Conservation (phyloP, 768 basidiomycete species). For the Chalciporus sphaerocephalus region DNA sequence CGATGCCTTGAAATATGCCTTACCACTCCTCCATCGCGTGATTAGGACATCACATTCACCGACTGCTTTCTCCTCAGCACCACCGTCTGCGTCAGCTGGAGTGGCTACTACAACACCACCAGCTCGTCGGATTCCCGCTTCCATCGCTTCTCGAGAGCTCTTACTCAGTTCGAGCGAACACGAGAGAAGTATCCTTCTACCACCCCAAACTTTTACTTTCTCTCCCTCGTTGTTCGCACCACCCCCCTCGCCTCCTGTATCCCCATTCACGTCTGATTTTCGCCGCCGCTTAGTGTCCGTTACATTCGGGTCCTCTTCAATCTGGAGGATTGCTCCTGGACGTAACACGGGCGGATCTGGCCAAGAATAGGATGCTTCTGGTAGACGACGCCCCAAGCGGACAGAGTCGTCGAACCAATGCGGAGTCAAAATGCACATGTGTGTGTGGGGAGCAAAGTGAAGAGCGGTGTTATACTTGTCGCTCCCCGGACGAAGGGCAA, state of each 20-base stretch:
- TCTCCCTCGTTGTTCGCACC: conserved; percentile 23
- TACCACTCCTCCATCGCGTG: conserved; percentile 62
- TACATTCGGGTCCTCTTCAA: conserved; percentile 14
- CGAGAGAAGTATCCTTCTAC: conserved; percentile 58
- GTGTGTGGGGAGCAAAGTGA: conserved; percentile 53
- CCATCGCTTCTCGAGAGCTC: conserved; percentile 50
- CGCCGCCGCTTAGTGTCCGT: conserved; percentile 19
- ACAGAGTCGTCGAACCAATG: conserved; percentile 90
- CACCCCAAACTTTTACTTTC: conserved; percentile 52
- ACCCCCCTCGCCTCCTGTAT: conserved; percentile 17
- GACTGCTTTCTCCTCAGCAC: conserved; percentile 33
- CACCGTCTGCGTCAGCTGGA: conserved; percentile 40
- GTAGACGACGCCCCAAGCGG: conserved; percentile 50
- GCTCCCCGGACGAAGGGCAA: conserved; percentile 50
- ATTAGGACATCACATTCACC: conserved; percentile 69
- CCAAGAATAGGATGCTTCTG: conserved; percentile 61
- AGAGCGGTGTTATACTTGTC: conserved; percentile 50
- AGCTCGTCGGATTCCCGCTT: conserved; percentile 53
- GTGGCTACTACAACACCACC: conserved; percentile 56
- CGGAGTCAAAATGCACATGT: conserved; percentile 71
- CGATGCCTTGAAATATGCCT: conserved; percentile 72
- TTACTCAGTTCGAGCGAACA: conserved; percentile 50
- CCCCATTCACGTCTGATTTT: conserved; percentile 24
- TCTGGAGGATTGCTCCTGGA: conserved; percentile 16
- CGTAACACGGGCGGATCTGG: conserved; percentile 59